Percentiles rank a stretch among this genome's conserved stretches.
Evolutionary conservation across 768 basidiomycete genomes (phyloP).

Genomic region (Vishniacozyma victoriae): DNA sequence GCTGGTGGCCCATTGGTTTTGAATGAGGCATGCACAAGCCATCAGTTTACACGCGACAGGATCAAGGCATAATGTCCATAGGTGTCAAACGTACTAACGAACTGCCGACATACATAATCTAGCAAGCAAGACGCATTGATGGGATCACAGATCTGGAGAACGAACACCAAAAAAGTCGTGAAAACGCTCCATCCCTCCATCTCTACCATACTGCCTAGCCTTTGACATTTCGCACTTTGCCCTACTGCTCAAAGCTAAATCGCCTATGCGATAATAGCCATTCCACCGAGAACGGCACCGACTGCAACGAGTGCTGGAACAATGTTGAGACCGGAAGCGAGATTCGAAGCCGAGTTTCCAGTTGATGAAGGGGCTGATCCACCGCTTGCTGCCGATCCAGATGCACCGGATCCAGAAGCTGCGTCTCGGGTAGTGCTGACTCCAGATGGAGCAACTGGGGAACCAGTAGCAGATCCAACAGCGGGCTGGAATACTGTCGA

Average conservation of each 20-base stretch:
- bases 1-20: too few species aligned
- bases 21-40: too few species aligned
- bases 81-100: too few species aligned
- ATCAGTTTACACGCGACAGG: too few species aligned
- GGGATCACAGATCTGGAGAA: too few species aligned
- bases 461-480: slow-evolving; percentile 26
- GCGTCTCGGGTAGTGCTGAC: slow-evolving; percentile 2
- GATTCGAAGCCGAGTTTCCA: neutral
- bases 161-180: too few species aligned
- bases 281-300: neutral
- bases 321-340: neutral
- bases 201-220: too few species aligned
- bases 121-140: too few species aligned
- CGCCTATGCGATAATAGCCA: neutral
- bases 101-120: too few species aligned
- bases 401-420: slow-evolving; percentile 2
- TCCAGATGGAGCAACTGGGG: slow-evolving; percentile 10
- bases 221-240: neutral
- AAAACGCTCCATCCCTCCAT: too few species aligned
- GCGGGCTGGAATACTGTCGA: slow-evolving; percentile 35
- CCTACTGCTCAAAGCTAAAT: neutral
- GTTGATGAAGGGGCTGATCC: slow-evolving; percentile 3
- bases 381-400: neutral
- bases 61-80: too few species aligned
- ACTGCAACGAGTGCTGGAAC: neutral